Percentiles rank a stretch among this genome's conserved stretches.
Conservation (phyloP, 805 yeast species). For the Candida nitratophila region DNA sequence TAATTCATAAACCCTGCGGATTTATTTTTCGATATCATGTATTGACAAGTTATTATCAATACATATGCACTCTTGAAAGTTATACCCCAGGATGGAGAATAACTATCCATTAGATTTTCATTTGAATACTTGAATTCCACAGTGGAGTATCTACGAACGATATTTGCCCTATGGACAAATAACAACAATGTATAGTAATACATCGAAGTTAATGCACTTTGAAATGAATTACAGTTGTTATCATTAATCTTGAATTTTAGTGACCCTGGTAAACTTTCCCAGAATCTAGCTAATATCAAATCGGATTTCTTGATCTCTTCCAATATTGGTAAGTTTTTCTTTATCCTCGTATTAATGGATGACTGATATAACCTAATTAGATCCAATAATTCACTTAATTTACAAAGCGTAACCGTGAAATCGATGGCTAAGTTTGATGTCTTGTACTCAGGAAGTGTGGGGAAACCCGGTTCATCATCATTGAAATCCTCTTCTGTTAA, state of each 20-base stretch:
- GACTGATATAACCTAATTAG: constrained; percentile 61
- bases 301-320: constrained; percentile 53
- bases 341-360: constrained; percentile 51
- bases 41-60: constrained; percentile 58
- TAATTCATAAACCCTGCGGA: constrained; percentile 25
- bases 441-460: constrained; percentile 22
- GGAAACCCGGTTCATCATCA: constrained; percentile 40
- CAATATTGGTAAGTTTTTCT: constrained; percentile 27
- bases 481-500: constrained; percentile 59
- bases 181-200: constrained; percentile 65
- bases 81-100: constrained; percentile 68
- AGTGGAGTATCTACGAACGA: constrained; percentile 28
- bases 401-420: constrained; percentile 49
- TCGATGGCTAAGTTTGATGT: constrained; percentile 28
- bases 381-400: constrained; percentile 61
- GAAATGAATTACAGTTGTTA: constrained; percentile 29
- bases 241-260: constrained; percentile 53
- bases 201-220: constrained; percentile 52
- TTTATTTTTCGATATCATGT: constrained; percentile 44
- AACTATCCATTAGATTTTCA: constrained; percentile 29
- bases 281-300: constrained; percentile 69
- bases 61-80: constrained; percentile 77
- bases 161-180: constrained; percentile 62
- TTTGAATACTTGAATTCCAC: constrained; percentile 21
- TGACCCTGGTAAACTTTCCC: constrained; percentile 52